phyloP scores from a whole-genome alignment of 805 yeast genomes.

The Metschnikowia lunata region DNA sequence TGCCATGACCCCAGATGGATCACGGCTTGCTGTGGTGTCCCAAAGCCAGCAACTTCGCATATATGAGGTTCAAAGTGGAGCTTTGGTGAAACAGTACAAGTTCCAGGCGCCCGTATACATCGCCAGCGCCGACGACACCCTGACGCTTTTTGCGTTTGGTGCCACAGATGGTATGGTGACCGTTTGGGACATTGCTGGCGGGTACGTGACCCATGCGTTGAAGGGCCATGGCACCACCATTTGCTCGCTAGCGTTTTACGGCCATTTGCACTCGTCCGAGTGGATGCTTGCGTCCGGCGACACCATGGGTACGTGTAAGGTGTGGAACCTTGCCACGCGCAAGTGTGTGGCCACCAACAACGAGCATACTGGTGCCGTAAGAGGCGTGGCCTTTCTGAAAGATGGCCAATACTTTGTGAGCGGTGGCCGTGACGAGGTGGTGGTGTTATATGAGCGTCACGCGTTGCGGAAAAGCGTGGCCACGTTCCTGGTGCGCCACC shows the following conservation, averaged over 20 bases:
- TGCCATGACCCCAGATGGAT: slow-evolving; percentile 72
- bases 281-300: slow-evolving; percentile 81
- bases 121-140: slow-evolving; percentile 70
- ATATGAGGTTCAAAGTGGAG: slow-evolving; percentile 43
- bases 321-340: slow-evolving; percentile 70
- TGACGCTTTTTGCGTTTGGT: slow-evolving; percentile 87
- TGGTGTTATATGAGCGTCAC: slow-evolving; percentile 52
- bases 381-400: slow-evolving; percentile 67
- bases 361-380: slow-evolving; percentile 80
- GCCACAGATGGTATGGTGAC: slow-evolving; percentile 90
- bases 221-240: slow-evolving; percentile 92
- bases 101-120: slow-evolving; percentile 80
- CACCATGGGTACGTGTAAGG: slow-evolving; percentile 51
- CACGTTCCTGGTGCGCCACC: slow-evolving; percentile 71
- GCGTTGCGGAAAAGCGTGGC: slow-evolving; percentile 48
- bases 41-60: slow-evolving; percentile 80
- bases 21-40: slow-evolving; percentile 64
- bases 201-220: slow-evolving; percentile 81
- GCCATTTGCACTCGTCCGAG: slow-evolving; percentile 56
- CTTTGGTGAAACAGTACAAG: slow-evolving; percentile 48
- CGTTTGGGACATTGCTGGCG: slow-evolving; percentile 89
- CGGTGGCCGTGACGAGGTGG: slow-evolving; percentile 88
- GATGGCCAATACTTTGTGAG: slow-evolving; percentile 57
- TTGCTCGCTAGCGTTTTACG: slow-evolving; percentile 69
- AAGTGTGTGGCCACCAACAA: slow-evolving; percentile 57